Conservation (phyloP, 768 basidiomycete species). For the Trichaptum fuscoviolaceum region DNA sequence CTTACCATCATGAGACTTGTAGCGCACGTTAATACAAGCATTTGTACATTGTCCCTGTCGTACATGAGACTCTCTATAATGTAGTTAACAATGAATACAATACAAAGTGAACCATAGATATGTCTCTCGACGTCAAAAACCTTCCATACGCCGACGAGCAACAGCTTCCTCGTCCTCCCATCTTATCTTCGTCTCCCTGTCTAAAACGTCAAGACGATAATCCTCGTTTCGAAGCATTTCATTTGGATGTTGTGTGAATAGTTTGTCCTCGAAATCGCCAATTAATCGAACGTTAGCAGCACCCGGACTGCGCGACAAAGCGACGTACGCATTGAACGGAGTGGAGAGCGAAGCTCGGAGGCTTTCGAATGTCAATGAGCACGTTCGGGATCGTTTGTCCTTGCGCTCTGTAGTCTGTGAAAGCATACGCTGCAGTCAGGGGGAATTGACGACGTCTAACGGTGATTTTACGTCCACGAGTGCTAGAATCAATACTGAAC, state of each 20-base stretch:
- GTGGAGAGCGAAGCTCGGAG: conserved; percentile 23
- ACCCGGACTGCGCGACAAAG: conserved; percentile 29
- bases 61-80: too few species aligned
- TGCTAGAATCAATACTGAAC: conserved; percentile 7
- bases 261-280: conserved; percentile 22
- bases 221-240: conserved; percentile 19
- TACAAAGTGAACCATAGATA: too few species aligned
- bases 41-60: too few species aligned
- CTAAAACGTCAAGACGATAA: conserved; percentile 10
- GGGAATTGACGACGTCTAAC: conserved; percentile 24
- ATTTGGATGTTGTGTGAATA: conserved; percentile 22
- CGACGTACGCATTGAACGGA: conserved; percentile 29
- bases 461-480: conserved; percentile 5
- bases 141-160: too few species aligned
- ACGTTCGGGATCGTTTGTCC: conserved; percentile 33
- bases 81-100: too few species aligned
- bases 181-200: not conserved
- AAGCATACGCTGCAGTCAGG: conserved; percentile 31
- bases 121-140: too few species aligned
- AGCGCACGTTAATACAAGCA: too few species aligned
- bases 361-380: conserved; percentile 30
- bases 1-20: too few species aligned
- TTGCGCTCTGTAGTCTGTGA: conserved; percentile 37
- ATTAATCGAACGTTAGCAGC: conserved; percentile 26
- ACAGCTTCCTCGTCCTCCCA: conserved; percentile 3